Evolutionary conservation across 2,329 filamentous ascomycete species (phyloP), one percentile per base, ranked within the genome.

Genomic region (Scytalidium lignicola): DNA sequence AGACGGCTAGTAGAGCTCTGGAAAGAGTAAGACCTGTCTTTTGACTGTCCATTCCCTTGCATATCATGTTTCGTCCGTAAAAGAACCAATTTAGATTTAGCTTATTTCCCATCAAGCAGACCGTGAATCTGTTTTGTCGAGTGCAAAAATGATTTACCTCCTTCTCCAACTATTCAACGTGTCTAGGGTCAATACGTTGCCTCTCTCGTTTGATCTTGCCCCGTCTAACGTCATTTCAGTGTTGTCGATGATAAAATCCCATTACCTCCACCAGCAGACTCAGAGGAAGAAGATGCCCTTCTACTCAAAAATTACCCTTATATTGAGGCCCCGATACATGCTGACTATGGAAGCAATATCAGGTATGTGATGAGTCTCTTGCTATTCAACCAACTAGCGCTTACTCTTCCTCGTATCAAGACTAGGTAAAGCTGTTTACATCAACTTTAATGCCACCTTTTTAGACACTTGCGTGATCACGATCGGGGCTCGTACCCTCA

Each of bases 301-400:
- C 70, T 84, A 1, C 78, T 93, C 28, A 71, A 74, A 19, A 71
- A 84, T 28, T 74, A 85, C 21, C 81, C 88, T 0, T 90, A 81
- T 77, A 73, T 92, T 19, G 83, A 88, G 52, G 68, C 76, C 0
- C 88, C 88, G 0, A 72, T 93, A 47, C 79, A 74, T 42, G 77
- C 86, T 52, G 89, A 95, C 67, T 92, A 93, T 58, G 90, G 90
- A 3, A 83, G 76, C 59, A 90, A 93, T 54, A 72, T 92, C 42
- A 79, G 69, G 74, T 77, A 63, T 41, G 64, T 55, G 28, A 17
- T n/a, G 29, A 28, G 6, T 29, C 13, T 19, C 37, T n/a, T 13
- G 10, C 15, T 17, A 8, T 21, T 13, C 12, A 4, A 19, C 12
- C 41, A 29, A 15, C 29, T 39, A 46, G 54, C 41, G 55, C 46